Evolutionary conservation across 2,329 filamentous ascomycete species (phyloP), one percentile per base, ranked within the genome.

Genomic region (Tolypocladium tundrense): DNA sequence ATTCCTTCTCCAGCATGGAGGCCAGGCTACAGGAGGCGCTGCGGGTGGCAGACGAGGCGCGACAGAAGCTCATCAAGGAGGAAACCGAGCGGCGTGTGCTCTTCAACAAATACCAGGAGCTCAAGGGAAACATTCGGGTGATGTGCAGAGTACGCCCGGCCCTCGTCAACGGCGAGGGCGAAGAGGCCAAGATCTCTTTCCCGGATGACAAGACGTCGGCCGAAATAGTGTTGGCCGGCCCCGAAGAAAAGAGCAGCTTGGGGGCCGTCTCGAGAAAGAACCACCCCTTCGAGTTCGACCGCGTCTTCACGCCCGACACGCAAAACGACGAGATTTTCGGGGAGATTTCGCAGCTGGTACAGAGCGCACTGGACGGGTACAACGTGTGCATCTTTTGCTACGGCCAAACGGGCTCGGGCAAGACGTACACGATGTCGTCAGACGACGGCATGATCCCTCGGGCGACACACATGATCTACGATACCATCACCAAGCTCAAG

Each of bases 311-410:
- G 0, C 91, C 92, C 0, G 73, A 77, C 0, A 85, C 87, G 1
- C 82, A 87, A 64, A 99, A 99, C 69, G 79, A 84, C 21, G 88
- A 96, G 63, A 87, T 99, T 1, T 99, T 99, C 69, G 90, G 90
- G 57, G 94, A 99, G 70, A 97, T 97, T 69, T 95, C 91, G 58
- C 94, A 99, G 70, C 83, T 99, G 40, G 92, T 99, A 1, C 94
- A 99, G 73, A 96, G 90, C 65, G 94, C 95, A 0, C 80, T 99
- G 43, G 94, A 99, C 68, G 94, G 94, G 1, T 99, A 96, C 77
- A 99, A 97, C 65, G 94, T 99, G 55, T 97, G 93, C 73, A 97
- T 99, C 62, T 96, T 99, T 75, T 97, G 92, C 69, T 99, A 99
- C 69, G 94, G 94, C 50, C 94, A 99, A 72, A 99, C 94, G 0